Evolutionary conservation across 2,329 filamentous ascomycete genomes (phyloP), one percentile per base, ranked within the genome.

Genomic region (Aspergillus floridensis): DNA sequence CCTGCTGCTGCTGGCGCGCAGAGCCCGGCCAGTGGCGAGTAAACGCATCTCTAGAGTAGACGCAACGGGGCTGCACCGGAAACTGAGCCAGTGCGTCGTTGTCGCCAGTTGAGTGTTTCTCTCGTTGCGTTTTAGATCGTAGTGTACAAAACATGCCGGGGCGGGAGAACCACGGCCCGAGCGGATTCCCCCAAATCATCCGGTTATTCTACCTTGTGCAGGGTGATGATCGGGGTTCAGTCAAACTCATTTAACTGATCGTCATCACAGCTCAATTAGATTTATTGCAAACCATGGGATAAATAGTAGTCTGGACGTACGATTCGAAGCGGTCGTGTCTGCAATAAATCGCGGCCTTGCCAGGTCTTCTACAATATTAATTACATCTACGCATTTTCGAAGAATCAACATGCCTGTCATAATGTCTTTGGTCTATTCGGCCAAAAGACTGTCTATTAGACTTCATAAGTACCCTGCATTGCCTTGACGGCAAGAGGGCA

Each of bases 1-100:
- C 58, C 71, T 67, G 51, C 71, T 66, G 56, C 70, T 73, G 61
- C 69, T 71, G 14, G 72, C 66, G 48, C 76, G 71, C 60, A 78
- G 68, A 44, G 71, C 75, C 64, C 76, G 71, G 56, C 75, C 72
- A 5, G 75, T 77, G 57, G 75, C 75, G 57, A 76, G 62, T 50
- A 77, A 62, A 49, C 75, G 73, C 76, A 78, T 79, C 16, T 52
- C 53, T 38, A 35, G 29, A 52, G 44, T 63, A 56, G 35, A 22
- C 16, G 57, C 16, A 24, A 53, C 29, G 21, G 26, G 41, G 6
- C 38, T 16, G 38, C 14, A 38, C 24, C 8, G 26, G 19, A 3
- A 24, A 26, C 21, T 24, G 32, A 29, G 12, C 19, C 24, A 19
- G 41, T 31, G 41, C 1, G 52, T 31, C 31, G 19, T 29, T 29